Evolutionary conservation across 805 yeast species (phyloP).

Genomic region (Yarrowia sp.): DNA sequence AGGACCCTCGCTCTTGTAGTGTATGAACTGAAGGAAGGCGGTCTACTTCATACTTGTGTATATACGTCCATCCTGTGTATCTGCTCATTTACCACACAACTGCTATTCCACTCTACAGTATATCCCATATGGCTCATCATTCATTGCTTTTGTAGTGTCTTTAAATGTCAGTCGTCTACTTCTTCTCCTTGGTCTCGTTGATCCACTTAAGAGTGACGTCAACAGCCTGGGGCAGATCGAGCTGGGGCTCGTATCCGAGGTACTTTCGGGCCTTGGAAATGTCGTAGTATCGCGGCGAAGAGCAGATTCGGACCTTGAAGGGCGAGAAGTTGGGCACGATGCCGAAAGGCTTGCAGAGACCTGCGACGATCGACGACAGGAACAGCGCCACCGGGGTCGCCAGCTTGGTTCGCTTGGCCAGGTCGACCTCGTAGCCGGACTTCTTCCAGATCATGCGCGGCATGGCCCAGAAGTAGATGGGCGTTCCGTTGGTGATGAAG

Average conservation of each 20-base stretch:
- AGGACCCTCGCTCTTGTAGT: too few species aligned
- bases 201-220: slow-evolving; percentile 24
- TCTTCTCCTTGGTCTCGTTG: slow-evolving; percentile 21
- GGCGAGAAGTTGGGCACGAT: slow-evolving; percentile 95
- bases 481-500: slow-evolving; percentile 90
- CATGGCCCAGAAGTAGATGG: slow-evolving; percentile 94
- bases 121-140: too few species aligned
- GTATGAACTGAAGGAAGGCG: too few species aligned
- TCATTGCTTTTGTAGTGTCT: neutral
- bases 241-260: slow-evolving; percentile 72
- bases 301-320: slow-evolving; percentile 86
- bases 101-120: too few species aligned
- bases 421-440: slow-evolving; percentile 75
- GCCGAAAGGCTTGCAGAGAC: slow-evolving; percentile 64
- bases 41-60: too few species aligned
- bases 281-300: slow-evolving; percentile 92
- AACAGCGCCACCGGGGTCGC: slow-evolving; percentile 64
- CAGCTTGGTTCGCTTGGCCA: slow-evolving; percentile 45
- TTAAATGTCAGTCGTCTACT: neutral
- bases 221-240: slow-evolving; percentile 21
- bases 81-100: too few species aligned
- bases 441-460: slow-evolving; percentile 98
- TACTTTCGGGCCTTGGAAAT: slow-evolving; percentile 78
- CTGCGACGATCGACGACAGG: slow-evolving; percentile 78
- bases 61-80: too few species aligned